Evolutionary conservation across 768 basidiomycete genomes (phyloP).

Genomic region (Suillus lakei): DNA sequence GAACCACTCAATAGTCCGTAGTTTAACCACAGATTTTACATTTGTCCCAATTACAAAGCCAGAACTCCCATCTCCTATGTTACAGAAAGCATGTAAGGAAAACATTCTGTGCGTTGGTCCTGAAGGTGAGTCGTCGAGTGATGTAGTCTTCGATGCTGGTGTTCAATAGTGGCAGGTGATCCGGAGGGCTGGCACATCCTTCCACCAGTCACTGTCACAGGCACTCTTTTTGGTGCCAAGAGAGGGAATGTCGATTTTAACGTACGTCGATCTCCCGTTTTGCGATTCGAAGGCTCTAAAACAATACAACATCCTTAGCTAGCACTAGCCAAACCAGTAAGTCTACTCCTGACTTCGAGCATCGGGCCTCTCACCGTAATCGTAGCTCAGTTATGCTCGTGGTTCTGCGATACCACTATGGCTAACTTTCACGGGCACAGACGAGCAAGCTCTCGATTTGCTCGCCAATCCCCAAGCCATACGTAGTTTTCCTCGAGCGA

Average conservation of each 20-base stretch:
- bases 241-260: constrained; percentile 33
- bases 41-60: constrained; percentile 40
- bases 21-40: constrained; percentile 37
- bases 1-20: constrained; percentile 15
- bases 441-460: constrained; percentile 55
- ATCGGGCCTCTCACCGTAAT: neutral
- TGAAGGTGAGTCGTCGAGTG: constrained; percentile 21
- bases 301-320: constrained; percentile 35
- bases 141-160: neutral
- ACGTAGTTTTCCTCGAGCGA: constrained; percentile 48
- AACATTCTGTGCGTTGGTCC: constrained; percentile 40
- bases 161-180: constrained; percentile 29
- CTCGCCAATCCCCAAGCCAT: constrained; percentile 47
- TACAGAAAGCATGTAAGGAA: constrained; percentile 42
- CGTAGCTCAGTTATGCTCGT: constrained; percentile 53
- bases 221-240: constrained; percentile 40
- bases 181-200: constrained; percentile 45
- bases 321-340: constrained; percentile 54
- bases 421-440: constrained; percentile 48
- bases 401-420: constrained; percentile 56
- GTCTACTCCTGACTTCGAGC: constrained; percentile 10
- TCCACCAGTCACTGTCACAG: constrained; percentile 35
- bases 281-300: neutral
- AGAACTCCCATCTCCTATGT: constrained; percentile 39
- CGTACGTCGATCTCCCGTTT: constrained; percentile 30